These are phyloP conservation scores for Phanerochaete sordida DNA, from an alignment of 768 basidiomycete species.

Conservation along the genomic window DNA sequence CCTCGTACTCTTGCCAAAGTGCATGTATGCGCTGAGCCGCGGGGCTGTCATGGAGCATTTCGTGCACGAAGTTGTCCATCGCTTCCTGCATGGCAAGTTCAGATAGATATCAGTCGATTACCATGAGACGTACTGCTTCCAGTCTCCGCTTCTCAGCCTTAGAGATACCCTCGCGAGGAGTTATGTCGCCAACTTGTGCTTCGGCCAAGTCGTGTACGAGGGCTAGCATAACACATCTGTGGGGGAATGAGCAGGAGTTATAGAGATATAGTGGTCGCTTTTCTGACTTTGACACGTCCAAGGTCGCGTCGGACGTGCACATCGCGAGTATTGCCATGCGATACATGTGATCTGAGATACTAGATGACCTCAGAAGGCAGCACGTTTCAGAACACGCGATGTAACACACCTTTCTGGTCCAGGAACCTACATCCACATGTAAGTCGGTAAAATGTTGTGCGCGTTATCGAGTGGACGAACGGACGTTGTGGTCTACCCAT, in stretches of 20 bases:
- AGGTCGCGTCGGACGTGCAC: slow-evolving; percentile 69
- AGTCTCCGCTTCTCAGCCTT: slow-evolving; percentile 76
- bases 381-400: not conserved
- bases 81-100: slow-evolving; percentile 52
- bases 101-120: not conserved
- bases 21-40: slow-evolving; percentile 64
- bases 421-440: slow-evolving; percentile 53
- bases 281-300: slow-evolving; percentile 71
- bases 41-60: slow-evolving; percentile 79
- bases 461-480: slow-evolving; percentile 16
- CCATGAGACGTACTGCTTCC: slow-evolving; percentile 51
- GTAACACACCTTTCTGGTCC: slow-evolving; percentile 71
- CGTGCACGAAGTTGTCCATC: slow-evolving; percentile 85
- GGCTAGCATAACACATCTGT: slow-evolving; percentile 83
- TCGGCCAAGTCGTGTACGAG: slow-evolving; percentile 89
- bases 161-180: slow-evolving; percentile 82
- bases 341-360: slow-evolving; percentile 97
- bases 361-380: slow-evolving; percentile 22
- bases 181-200: slow-evolving; percentile 94
- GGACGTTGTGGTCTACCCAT: slow-evolving; percentile 83
- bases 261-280: too few species aligned
- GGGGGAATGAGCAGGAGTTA: not conserved
- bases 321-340: slow-evolving; percentile 94
- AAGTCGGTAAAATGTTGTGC: not conserved
- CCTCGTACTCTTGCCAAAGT: slow-evolving; percentile 89